These are phyloP conservation scores for Capsella bursapastoris DNA, from an alignment of 345 rosid genomes.

Conservation along the genomic window DNA sequence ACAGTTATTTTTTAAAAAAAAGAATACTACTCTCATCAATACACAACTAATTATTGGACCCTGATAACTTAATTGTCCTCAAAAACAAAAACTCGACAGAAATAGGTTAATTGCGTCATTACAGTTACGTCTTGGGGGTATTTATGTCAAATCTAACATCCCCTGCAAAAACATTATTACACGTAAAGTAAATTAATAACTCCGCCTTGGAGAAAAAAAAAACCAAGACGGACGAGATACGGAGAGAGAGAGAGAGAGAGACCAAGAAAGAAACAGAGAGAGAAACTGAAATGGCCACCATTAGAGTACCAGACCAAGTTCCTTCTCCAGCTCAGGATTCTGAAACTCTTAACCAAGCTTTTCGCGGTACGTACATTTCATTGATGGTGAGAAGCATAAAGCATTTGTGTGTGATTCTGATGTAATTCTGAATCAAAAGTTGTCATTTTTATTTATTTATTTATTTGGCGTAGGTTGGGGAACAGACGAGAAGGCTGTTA, in stretches of 20 bases:
- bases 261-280: slow-evolving; percentile 22
- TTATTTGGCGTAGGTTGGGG: slow-evolving; percentile 59
- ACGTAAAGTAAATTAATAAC: slow-evolving; percentile 3
- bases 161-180: slow-evolving; percentile 11
- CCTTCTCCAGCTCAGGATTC: slow-evolving; percentile 77
- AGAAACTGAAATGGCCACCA: slow-evolving; percentile 45
- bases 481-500: slow-evolving; percentile 72
- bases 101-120: slow-evolving; percentile 30
- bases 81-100: slow-evolving; percentile 20
- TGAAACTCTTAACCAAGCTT: slow-evolving; percentile 62
- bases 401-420: not conserved
- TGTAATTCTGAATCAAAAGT: not conserved
- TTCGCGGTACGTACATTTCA: slow-evolving; percentile 55
- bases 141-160: slow-evolving; percentile 2
- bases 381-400: not conserved
- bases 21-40: not conserved
- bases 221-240: slow-evolving; percentile 21
- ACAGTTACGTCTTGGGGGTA: slow-evolving; percentile 22
- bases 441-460: not conserved
- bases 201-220: slow-evolving; percentile 5
- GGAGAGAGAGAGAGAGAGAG: slow-evolving; percentile 6
- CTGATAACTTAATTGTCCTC: not conserved
- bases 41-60: not conserved
- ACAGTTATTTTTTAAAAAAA: not conserved
- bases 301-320: slow-evolving; percentile 61